Conservation (phyloP, 371 early-diverging fungal species). For the Batrachochytrium dendrobatidis region DNA sequence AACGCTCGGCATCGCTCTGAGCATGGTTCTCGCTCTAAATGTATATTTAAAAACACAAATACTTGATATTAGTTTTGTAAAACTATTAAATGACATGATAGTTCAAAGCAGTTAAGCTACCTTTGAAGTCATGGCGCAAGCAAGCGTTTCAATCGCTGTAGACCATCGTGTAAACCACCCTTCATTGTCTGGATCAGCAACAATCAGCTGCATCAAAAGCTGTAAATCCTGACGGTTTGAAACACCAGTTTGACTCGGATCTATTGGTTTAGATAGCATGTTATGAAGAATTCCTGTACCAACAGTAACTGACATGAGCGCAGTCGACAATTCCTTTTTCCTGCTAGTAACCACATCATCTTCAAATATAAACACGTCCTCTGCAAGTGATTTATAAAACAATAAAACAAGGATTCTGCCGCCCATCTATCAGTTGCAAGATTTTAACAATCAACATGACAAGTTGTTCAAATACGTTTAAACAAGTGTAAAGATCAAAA, state of each 20-base stretch:
- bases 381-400: conserved; percentile 36
- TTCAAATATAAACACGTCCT: conserved; percentile 51
- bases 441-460: neutral
- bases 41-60: neutral
- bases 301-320: conserved; percentile 27
- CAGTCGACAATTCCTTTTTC: conserved; percentile 43
- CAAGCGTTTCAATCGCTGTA: conserved; percentile 15
- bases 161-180: conserved; percentile 44
- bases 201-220: conserved; percentile 20
- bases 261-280: neutral
- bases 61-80: neutral
- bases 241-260: neutral
- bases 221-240: conserved; percentile 9
- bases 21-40: neutral
- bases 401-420: conserved; percentile 35
- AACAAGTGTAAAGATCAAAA: neutral
- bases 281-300: conserved; percentile 12
- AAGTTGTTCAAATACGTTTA: neutral
- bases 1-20: conserved; percentile 3
- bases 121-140: neutral
- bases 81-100: neutral
- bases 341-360: conserved; percentile 43
- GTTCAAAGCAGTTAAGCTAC: neutral
- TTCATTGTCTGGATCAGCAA: conserved; percentile 35
- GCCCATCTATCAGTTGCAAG: too few relatives aligned